These are phyloP conservation scores for Delonix regia DNA, from an alignment of 306 rosid species.

Conservation along the genomic window DNA sequence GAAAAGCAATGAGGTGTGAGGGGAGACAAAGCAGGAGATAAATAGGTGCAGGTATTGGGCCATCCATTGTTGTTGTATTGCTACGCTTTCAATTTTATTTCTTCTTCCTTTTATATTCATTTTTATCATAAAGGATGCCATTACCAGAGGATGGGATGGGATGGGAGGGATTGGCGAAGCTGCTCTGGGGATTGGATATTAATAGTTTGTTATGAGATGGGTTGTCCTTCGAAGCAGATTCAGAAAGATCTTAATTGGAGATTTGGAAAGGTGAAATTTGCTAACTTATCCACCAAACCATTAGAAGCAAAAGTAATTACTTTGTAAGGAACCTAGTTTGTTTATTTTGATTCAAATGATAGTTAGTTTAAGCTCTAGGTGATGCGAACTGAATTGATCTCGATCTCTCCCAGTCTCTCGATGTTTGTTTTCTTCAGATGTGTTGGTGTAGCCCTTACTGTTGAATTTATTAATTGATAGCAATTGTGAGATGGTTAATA, in stretches of 20 bases:
- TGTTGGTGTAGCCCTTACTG: conserved; percentile 66
- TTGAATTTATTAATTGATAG: conserved; percentile 75
- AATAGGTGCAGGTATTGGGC: conserved; percentile 45
- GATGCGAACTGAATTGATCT: conserved; percentile 51
- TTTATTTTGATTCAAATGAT: conserved; percentile 62
- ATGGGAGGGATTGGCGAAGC: conserved; percentile 40
- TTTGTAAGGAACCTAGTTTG: conserved; percentile 44
- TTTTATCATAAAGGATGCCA: conserved; percentile 52
- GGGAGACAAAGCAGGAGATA: conserved; percentile 42
- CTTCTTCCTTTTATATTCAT: conserved; percentile 59
- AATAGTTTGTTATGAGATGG: conserved; percentile 21
- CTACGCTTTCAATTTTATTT: conserved; percentile 48
- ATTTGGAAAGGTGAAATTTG: conserved; percentile 43
- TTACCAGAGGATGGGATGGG: conserved; percentile 39
- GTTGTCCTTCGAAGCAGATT: conserved; percentile 40
- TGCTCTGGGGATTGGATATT: conserved; percentile 38
- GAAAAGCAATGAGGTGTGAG: conserved; percentile 27
- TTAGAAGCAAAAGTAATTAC: conserved; percentile 49
- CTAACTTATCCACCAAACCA: conserved; percentile 38
- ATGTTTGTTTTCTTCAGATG: conserved; percentile 49
- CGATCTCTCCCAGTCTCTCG: conserved; percentile 37
- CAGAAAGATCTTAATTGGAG: conserved; percentile 37
- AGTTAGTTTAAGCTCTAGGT: conserved; percentile 61
- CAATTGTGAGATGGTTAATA: conserved; percentile 81
- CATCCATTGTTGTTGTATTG: conserved; percentile 52